Conservation (phyloP, 2,329 filamentous ascomycete genomes). For the Pseudocercospora pini-densiflorae region DNA sequence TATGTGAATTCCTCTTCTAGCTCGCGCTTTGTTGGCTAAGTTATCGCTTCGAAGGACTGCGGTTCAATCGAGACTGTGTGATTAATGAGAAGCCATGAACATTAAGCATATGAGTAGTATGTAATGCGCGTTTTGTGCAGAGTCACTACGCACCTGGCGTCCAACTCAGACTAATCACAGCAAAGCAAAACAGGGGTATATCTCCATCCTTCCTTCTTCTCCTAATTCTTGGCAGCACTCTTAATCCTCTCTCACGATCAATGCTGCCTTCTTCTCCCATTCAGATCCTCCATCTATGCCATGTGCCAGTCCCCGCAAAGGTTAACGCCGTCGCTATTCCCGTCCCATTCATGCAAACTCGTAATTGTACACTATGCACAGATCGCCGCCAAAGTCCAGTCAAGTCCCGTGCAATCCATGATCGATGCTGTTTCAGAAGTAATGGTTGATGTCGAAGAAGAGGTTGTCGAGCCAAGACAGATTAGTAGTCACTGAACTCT, state of each 20-base stretch:
- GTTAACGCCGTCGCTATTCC: slow-evolving; percentile 21
- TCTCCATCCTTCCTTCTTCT: slow-evolving; percentile 3
- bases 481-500: slow-evolving; percentile 26
- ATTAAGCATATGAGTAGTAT: not conserved
- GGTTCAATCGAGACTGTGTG: not conserved
- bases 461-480: not conserved
- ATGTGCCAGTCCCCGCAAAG: not conserved
- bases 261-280: not conserved
- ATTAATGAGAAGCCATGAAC: not conserved
- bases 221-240: not conserved
- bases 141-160: slow-evolving; percentile 13
- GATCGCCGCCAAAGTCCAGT: not conserved
- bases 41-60: too few species aligned
- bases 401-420: not conserved
- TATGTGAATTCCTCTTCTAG: too few species aligned
- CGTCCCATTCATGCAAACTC: slow-evolving; percentile 14
- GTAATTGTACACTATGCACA: slow-evolving; percentile 13
- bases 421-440: not conserved
- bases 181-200: slow-evolving; percentile 19
- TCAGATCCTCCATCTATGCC: slow-evolving; percentile 12
- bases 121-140: slow-evolving; percentile 8
- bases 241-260: not conserved
- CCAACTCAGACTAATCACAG: slow-evolving; percentile 1
- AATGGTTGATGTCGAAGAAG: not conserved
- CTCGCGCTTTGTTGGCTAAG: not conserved